Evolutionary conservation across 371 early-diverging fungal species (phyloP).

Genomic region (Mucor sp.): DNA sequence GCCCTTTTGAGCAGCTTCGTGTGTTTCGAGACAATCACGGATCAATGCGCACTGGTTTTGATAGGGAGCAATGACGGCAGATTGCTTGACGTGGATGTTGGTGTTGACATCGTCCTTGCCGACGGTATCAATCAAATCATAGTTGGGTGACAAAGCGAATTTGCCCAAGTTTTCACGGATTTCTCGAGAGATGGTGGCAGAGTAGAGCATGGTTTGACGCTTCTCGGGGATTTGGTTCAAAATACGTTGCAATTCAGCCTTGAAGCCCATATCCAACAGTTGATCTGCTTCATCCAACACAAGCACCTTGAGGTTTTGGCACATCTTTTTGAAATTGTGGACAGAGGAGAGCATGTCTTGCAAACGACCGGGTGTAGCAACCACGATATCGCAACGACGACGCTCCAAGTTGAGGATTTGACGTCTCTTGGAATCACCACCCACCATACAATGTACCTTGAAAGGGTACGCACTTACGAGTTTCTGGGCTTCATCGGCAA

Average conservation of each 20-base stretch:
- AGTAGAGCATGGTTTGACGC: slow-evolving; percentile 97
- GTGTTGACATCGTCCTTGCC: slow-evolving; percentile 82
- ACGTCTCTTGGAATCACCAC: slow-evolving; percentile 78
- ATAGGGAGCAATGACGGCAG: slow-evolving; percentile 67
- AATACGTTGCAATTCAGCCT: slow-evolving; percentile 87
- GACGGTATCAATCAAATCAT: slow-evolving; percentile 83
- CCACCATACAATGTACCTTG: slow-evolving; percentile 83
- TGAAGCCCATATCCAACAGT: slow-evolving; percentile 98
- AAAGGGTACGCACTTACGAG: slow-evolving; percentile 64
- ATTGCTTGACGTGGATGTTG: slow-evolving; percentile 77
- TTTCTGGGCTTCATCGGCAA: slow-evolving; percentile 81
- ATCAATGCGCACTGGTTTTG: slow-evolving; percentile 64
- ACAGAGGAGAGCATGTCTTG: slow-evolving; percentile 81
- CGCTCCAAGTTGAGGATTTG: slow-evolving; percentile 66
- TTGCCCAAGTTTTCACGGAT: slow-evolving; percentile 61
- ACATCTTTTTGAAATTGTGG: slow-evolving; percentile 55
- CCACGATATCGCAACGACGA: slow-evolving; percentile 82
- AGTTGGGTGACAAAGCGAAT: slow-evolving; percentile 80
- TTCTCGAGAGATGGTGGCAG: slow-evolving; percentile 93
- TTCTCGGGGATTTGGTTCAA: slow-evolving; percentile 73
- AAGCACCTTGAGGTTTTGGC: slow-evolving; percentile 68
- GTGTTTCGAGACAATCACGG: slow-evolving; percentile 62
- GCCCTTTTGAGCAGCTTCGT: slow-evolving; percentile 53
- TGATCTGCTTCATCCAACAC: slow-evolving; percentile 99
- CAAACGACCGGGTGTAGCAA: slow-evolving; percentile 96